phyloP scores from a whole-genome alignment of 2,329 filamentous ascomycete genomes.

The Raffaelea ambrosiae region DNA sequence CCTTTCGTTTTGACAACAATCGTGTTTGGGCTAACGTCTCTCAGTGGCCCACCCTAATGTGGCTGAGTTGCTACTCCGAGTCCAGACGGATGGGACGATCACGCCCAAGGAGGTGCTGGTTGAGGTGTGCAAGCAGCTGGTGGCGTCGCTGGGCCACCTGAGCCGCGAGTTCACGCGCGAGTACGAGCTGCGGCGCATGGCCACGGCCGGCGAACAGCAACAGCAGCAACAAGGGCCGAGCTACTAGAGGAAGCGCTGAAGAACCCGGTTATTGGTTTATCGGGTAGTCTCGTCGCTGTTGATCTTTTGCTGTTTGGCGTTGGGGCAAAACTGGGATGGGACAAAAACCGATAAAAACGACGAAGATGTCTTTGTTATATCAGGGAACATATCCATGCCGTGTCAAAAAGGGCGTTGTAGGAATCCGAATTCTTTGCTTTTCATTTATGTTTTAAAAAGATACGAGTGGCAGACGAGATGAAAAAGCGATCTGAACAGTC shows the following conservation, averaged over 20 bases:
- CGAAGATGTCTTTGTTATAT: too few species aligned
- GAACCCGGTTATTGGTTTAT: background rate
- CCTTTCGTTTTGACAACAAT: background rate
- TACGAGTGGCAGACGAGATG: background rate
- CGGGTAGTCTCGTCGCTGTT: background rate
- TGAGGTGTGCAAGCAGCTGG: conserved; percentile 70
- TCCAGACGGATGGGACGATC: conserved; percentile 85
- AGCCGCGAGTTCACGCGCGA: conserved; percentile 88
- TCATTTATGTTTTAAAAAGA: background rate
- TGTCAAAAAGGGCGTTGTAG: too few species aligned
- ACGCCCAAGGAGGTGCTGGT: conserved; percentile 85
- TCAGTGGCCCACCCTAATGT: conserved; percentile 52
- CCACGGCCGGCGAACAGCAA: conserved; percentile 52
- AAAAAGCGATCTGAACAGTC: background rate
- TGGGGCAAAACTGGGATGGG: too few species aligned
- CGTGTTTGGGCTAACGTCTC: background rate
- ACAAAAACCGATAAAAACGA: too few species aligned
- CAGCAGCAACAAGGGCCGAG: conserved; percentile 17
- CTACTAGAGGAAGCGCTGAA: background rate
- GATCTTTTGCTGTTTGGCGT: background rate
- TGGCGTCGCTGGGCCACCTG: conserved; percentile 70
- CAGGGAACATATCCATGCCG: too few species aligned
- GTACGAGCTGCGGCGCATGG: conserved; percentile 82
- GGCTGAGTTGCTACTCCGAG: conserved; percentile 58
- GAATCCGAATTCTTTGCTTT: background rate